Evolutionary conservation across 345 rosid species (phyloP), one percentile per base, ranked within the genome.

Genomic region (Zanthoxylum bungeanum): DNA sequence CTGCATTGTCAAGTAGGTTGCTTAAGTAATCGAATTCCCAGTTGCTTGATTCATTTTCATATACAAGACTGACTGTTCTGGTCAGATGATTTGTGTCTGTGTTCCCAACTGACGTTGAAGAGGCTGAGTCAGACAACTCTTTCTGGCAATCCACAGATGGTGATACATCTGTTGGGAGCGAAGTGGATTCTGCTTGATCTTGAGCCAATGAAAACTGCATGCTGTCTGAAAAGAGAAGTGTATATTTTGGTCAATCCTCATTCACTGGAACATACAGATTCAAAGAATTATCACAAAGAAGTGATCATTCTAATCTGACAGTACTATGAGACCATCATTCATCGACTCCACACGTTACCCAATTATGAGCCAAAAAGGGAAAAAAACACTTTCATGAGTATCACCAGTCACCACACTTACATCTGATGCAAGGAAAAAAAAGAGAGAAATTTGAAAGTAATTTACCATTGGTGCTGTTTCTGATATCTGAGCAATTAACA

Each of bases 21-120:
- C 77, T 83, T 73, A 89, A 71, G 68, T 89, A 92, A 47, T 79
- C 84, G 3, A 81, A 53, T 79, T 89, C 98, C 95, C 92, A 85
- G 70, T 79, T 75, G 28, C 60, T 64, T 17, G 79, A 70, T 58
- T 79, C 76, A 27, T 74, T 76, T 0, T 56, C 47, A 57, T 79
- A 80, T 34, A 71, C 4, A 8, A 55, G 73, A 73, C 60, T 59
- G 69, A 75, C 76, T 52, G 84, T 66, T 66, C 28, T 59, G 7
- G 34, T 30, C 30, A 64, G 36, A 50, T 55, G 49, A 57, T 74
- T 67, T 56, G 65, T 67, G 47, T 60, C 69, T 5, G 28, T 33
- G 34, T 85, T 70, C 55, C 73, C 77, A 12, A 72, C 58, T 22
- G 77, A 81, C 56, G 75, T 79, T 65, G 85, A 79, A 69, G 83